Conservation (phyloP, 78 protist species). For the Chrysochromulina parva region DNA sequence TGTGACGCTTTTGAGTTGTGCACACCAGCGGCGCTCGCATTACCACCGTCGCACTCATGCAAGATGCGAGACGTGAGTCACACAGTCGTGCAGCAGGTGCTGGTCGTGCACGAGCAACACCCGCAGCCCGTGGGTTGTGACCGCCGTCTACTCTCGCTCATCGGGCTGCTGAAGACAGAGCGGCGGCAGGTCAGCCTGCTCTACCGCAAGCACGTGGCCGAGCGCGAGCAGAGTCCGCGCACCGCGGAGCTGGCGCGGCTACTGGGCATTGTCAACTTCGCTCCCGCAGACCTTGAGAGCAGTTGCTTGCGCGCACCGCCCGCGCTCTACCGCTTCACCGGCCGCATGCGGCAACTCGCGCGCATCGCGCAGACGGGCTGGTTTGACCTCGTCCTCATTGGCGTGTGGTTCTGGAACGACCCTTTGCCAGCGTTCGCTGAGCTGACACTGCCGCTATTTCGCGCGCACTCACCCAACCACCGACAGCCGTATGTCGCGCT, state of each 20-base stretch:
- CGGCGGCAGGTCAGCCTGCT: background rate
- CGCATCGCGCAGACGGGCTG: background rate
- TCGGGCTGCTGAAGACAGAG: background rate
- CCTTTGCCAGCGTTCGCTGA: background rate
- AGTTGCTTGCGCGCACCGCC: background rate
- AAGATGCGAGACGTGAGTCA: no score
- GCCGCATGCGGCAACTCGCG: background rate
- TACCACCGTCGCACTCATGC: no score
- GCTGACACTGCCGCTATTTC: background rate
- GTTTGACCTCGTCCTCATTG: background rate
- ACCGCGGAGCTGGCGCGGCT: background rate
- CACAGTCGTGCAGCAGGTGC: background rate
- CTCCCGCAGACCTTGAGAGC: background rate
- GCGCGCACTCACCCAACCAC: background rate
- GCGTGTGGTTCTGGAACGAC: conserved; percentile 9
- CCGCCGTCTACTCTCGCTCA: background rate
- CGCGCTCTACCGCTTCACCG: background rate
- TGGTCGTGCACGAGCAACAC: background rate
- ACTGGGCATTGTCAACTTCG: background rate
- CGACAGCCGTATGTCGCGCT: conserved; percentile 4
- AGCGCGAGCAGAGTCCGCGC: background rate
- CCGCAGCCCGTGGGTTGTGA: background rate
- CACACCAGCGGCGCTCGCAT: no score
- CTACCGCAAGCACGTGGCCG: background rate
- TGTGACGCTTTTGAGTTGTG: no score